These are phyloP conservation scores for Phytopythium helicoides DNA, from an alignment of 352 stramenopile genomes.

Conservation along the genomic window DNA sequence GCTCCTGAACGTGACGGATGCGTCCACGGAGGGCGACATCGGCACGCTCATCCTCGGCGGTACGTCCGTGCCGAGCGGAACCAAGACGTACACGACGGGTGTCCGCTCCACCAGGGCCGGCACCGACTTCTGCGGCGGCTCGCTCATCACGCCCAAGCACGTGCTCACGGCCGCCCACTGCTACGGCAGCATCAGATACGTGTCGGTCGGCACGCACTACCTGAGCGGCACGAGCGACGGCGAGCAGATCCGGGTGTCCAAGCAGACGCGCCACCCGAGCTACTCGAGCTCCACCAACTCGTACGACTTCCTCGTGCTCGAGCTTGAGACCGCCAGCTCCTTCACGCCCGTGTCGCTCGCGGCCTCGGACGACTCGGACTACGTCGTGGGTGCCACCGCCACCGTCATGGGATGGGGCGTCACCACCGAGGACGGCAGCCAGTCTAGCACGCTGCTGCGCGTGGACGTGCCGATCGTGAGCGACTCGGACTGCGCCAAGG, in stretches of 20 bases:
- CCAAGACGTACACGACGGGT: conserved; percentile 51
- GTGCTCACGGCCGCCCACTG: conserved; percentile 69
- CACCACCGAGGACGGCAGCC: conserved; percentile 13
- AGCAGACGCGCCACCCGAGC: conserved; percentile 46
- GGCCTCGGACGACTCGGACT: conserved; percentile 21
- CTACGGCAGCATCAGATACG: conserved; percentile 40
- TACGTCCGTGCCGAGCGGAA: conserved; percentile 31
- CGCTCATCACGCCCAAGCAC: conserved; percentile 59
- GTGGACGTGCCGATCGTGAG: conserved; percentile 50
- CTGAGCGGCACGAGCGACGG: conserved; percentile 33
- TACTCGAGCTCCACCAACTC: conserved; percentile 57
- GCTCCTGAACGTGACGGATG: background rate
- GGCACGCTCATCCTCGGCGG: conserved; percentile 40
- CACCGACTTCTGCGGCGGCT: too few species aligned
- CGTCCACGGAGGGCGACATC: conserved; percentile 14
- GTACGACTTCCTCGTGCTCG: too few species aligned
- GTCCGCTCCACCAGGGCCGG: conserved; percentile 33
- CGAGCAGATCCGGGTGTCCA: conserved; percentile 51
- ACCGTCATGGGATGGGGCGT: conserved; percentile 45
- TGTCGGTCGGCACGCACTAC: conserved; percentile 56
- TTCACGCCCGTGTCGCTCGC: conserved; percentile 34
- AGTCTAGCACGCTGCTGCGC: conserved; percentile 31
- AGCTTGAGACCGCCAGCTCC: conserved; percentile 25
- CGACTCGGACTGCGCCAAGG: conserved; percentile 32
- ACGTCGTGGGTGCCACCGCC: conserved; percentile 18